Conservation (phyloP, 768 basidiomycete species). For the Inosperma sp. region DNA sequence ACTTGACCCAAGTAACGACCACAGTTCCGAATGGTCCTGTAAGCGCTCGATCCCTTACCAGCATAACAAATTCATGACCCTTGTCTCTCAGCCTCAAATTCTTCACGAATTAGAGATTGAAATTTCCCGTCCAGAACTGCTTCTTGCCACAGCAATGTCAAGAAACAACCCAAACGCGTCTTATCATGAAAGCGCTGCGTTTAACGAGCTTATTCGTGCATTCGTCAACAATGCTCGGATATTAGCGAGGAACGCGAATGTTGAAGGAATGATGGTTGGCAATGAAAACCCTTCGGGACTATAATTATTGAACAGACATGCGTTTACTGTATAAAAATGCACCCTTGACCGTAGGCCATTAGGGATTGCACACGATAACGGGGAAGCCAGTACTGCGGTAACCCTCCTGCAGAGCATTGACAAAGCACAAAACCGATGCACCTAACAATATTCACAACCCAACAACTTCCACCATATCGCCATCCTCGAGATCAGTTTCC, state of each 20-base stretch:
- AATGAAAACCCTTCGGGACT: too few species aligned
- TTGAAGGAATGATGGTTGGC: constrained; percentile 22
- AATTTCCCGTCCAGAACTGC: constrained; percentile 62
- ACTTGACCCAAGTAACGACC: constrained; percentile 86
- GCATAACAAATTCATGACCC: neutral
- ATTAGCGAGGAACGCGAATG: constrained; percentile 63
- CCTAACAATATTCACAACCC: too few species aligned
- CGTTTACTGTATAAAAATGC: too few species aligned
- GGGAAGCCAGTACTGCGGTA: too few species aligned
- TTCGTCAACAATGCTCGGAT: constrained; percentile 93
- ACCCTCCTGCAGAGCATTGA: too few species aligned
- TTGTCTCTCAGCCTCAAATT: constrained; percentile 45
- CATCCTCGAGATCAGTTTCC: constrained; percentile 70
- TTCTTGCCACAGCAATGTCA: constrained; percentile 68
- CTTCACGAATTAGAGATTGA: constrained; percentile 92
- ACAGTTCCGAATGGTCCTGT: constrained; percentile 47
- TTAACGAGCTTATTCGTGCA: constrained; percentile 88
- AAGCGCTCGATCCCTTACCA: constrained; percentile 19
- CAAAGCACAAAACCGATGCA: too few species aligned
- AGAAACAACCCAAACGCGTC: constrained; percentile 55
- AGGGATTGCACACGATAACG: too few species aligned
- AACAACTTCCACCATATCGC: constrained; percentile 72
- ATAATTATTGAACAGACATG: too few species aligned
- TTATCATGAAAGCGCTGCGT: constrained; percentile 67
- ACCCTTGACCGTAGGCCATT: too few species aligned